Evolutionary conservation across 2,329 filamentous ascomycete genomes (phyloP).

Genomic region (Xylariales sp.): DNA sequence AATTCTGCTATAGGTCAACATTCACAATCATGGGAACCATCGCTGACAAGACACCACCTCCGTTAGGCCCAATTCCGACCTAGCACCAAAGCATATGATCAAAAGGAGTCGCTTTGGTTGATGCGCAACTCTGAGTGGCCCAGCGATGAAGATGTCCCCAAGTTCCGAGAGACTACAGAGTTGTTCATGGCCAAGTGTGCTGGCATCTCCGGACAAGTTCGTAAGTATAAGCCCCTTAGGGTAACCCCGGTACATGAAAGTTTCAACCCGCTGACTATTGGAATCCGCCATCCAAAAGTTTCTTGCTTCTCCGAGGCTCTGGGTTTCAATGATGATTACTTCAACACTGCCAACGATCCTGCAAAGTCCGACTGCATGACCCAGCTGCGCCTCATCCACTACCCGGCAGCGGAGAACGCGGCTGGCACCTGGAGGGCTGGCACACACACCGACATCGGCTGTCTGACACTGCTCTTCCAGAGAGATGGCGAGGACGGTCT

Average conservation of each 20-base stretch:
- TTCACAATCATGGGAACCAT: too few species aligned
- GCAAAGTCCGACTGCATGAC: constrained; percentile 43
- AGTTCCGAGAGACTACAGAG: constrained; percentile 42
- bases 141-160: constrained; percentile 35
- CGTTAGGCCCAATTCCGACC: constrained; percentile 50
- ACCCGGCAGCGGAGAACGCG: constrained; percentile 31
- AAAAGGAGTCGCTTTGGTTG: constrained; percentile 57
- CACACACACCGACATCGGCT: constrained; percentile 57
- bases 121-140: constrained; percentile 59
- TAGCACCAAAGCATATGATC: constrained; percentile 49
- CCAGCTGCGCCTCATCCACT: constrained; percentile 50
- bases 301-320: constrained; percentile 51
- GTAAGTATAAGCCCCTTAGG: too few species aligned
- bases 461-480: constrained; percentile 57
- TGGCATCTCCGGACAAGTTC: constrained; percentile 45
- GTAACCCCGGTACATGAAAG: too few species aligned
- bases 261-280: too few species aligned
- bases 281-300: too few species aligned
- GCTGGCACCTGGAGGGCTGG: constrained; percentile 43
- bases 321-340: constrained; percentile 48
- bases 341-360: constrained; percentile 46
- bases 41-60: too few species aligned
- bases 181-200: too few species aligned
- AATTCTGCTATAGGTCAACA: too few species aligned
- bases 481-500: constrained; percentile 51